Evolutionary conservation across 2,329 filamentous ascomycete genomes (phyloP).

Genomic region (Epichloe typhina): DNA sequence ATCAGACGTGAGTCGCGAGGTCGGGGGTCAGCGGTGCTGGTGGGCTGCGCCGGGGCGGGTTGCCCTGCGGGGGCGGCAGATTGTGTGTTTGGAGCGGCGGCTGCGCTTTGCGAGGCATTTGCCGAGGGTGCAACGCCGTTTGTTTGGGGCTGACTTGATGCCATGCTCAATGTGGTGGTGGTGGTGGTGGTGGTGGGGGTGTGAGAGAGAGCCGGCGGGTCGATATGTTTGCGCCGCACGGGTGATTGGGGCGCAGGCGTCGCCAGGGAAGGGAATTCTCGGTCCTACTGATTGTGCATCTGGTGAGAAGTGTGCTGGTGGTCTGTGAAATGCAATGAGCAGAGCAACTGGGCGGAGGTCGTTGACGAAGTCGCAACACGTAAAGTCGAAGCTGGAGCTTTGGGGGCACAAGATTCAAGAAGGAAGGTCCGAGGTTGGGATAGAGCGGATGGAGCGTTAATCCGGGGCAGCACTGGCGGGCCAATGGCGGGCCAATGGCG

Average conservation of each 20-base stretch:
- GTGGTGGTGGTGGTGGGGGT: neutral
- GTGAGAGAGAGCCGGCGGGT: neutral
- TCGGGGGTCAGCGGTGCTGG: slow-evolving; percentile 35
- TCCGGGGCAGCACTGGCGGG: neutral
- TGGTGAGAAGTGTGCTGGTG: neutral
- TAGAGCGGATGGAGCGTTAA: neutral
- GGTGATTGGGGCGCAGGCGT: neutral
- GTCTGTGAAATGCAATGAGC: neutral
- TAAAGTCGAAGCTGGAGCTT: neutral
- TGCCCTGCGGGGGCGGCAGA: slow-evolving; percentile 17
- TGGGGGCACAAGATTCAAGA: neutral
- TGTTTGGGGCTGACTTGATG: slow-evolving; percentile 32
- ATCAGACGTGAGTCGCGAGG: slow-evolving; percentile 70
- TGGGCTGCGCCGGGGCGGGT: slow-evolving; percentile 15
- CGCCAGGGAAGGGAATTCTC: neutral
- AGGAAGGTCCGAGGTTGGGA: too few species aligned
- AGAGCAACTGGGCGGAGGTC: neutral
- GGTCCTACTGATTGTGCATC: neutral
- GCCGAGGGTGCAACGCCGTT: slow-evolving; percentile 37
- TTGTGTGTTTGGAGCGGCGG: slow-evolving; percentile 23
- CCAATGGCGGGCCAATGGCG: too few species aligned
- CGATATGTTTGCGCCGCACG: neutral
- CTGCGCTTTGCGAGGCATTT: slow-evolving; percentile 14
- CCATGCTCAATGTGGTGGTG: slow-evolving; percentile 13
- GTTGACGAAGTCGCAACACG: neutral